Percentiles rank a stretch among this genome's conserved stretches.
Conservation (phyloP, 1,284 basidiomycete genomes). For the Fomitopsis betulina region DNA sequence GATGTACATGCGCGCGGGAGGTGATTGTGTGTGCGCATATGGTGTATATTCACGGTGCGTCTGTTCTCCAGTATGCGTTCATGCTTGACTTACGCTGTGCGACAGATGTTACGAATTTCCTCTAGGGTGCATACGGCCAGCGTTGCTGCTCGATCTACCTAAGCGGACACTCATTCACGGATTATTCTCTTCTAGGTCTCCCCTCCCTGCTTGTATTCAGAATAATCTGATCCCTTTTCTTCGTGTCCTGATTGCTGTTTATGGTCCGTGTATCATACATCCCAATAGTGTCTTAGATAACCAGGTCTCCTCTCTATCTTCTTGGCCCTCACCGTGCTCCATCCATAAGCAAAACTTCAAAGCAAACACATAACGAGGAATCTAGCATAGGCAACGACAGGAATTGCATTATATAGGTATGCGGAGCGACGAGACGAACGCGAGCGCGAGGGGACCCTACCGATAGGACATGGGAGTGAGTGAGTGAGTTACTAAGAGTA, state of each 20-base stretch:
- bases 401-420: constrained; percentile 12
- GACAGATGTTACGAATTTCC: neutral
- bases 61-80: neutral
- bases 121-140: neutral
- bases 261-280: neutral
- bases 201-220: neutral
- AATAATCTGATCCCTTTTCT: neutral
- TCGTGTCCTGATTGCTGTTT: neutral
- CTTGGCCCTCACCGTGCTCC: neutral
- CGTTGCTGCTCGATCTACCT: neutral
- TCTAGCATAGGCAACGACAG: constrained; percentile 5
- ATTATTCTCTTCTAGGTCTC: neutral
- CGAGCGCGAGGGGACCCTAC: constrained; percentile 5
- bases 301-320: neutral
- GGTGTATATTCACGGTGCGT: neutral
- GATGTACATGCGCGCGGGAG: neutral
- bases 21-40: neutral
- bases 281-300: neutral
- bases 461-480: constrained; percentile 9
- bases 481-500: constrained; percentile 6
- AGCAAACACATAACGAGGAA: neutral
- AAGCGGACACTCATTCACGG: neutral
- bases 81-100: neutral
- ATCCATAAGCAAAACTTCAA: neutral
- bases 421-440: constrained; percentile 11